Base-by-base conservation (phyloP, 129 eudicot species). In the Mikania micrantha region DNA sequence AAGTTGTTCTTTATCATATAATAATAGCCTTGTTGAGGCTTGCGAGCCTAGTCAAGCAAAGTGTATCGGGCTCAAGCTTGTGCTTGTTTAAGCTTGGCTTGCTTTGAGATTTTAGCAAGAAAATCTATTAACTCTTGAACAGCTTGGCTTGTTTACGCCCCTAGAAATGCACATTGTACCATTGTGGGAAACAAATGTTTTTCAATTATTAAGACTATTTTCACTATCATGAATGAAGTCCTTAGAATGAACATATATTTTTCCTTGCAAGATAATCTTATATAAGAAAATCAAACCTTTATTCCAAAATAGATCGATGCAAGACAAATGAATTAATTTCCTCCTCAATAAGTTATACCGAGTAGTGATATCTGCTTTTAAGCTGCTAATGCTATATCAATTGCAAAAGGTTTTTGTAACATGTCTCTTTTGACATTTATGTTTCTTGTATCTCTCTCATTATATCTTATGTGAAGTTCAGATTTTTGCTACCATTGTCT, bases 401-500 rank as follows among this genome's bases (percentile, higher is more conserved):
- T 7, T 9, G 17, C 60, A 36, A 13, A 62, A 24, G 32, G 4
- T 57, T 42, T 70, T 31, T 40, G 36, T 58, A 41, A 27, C 56
- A 56, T n/a, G 15, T 71, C 19, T 56, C 28, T 38, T 41, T 70
- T 49, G 27, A 57, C 62, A 61, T 16, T 6, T 35, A 28, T 62
- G n/a, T 73, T 48, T 48, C 41, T 15, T 50, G 66, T 54, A 54
- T 29, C 25, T 44, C 60, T 49, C 75, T 72, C 66, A 52, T 53
- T 48, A 20, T 74, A 64, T 81, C 58, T 56, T 67, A 64, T 71
- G 66, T 77, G 58, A 78, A 67, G 59, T 48, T 77, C 85, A 87
- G 97, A 78, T 87, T 65, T 87, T 87, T 73, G 95, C 99, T 56
- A 90, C 95, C 62, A 44, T 87, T 64, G 76, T 94, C 80, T 94